phyloP scores from a whole-genome alignment of 441 rosid species.

The Aquilaria agallochum region DNA sequence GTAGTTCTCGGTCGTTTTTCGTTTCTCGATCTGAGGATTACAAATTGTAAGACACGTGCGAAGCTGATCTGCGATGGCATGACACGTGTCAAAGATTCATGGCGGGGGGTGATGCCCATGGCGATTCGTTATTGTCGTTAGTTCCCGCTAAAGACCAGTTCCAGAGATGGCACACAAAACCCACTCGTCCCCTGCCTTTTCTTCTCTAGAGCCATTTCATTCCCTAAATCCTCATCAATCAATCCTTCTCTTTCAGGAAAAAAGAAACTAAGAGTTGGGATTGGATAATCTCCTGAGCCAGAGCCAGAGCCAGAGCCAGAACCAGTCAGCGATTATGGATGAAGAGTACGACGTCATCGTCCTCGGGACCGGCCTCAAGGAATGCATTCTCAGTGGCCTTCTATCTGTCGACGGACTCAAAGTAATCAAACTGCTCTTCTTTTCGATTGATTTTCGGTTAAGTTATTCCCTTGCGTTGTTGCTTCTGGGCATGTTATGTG shows the following conservation, averaged over 20 bases:
- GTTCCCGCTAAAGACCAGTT: constrained; percentile 38
- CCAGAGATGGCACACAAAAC: not conserved
- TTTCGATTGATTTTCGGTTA: not conserved
- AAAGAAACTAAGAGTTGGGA: constrained; percentile 4
- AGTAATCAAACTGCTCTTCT: constrained; percentile 18
- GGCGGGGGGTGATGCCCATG: too few relatives aligned
- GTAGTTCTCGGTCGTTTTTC: too few relatives aligned
- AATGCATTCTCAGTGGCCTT: constrained; percentile 76
- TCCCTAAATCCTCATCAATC: not conserved
- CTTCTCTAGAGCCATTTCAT: not conserved
- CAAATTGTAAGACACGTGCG: too few relatives aligned
- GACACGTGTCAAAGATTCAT: not conserved
- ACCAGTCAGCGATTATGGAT: constrained; percentile 33
- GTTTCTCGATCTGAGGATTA: too few relatives aligned
- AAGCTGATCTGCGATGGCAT: too few relatives aligned
- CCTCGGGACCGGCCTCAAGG: constrained; percentile 76
- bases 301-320: not conserved
- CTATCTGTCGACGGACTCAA: constrained; percentile 76
- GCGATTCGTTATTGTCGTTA: constrained; percentile 19
- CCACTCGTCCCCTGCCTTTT: not conserved
- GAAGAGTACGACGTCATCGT: constrained; percentile 77
- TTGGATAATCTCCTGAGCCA: not conserved
- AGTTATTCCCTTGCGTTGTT: not conserved
- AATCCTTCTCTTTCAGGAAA: not conserved
- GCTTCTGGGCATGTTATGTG: not conserved